Evolutionary conservation across 371 early-diverging fungal genomes (phyloP), one percentile per base, ranked within the genome.

Genomic region (Cokeromyces recurvatus): DNA sequence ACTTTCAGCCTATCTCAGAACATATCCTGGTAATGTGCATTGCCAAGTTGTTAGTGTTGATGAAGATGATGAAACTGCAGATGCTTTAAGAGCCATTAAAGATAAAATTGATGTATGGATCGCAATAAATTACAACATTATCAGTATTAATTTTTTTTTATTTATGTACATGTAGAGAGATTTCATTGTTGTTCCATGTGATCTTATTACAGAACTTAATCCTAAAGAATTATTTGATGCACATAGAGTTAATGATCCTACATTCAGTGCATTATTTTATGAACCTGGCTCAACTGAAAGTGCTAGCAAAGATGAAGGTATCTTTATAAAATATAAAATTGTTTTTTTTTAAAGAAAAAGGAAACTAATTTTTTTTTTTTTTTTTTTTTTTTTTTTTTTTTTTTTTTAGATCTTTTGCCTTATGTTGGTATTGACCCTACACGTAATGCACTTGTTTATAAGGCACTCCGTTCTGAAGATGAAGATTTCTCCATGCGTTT

Each of bases 131-230:
- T 5, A n/a, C n/a, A 11, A 9, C 11, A n/a, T 11, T 15, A 4
- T 9, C 35, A 34, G 5, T 34, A 15, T 31, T 3, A 21, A 36
- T 36, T 20, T 38, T 12, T 17, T 20, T n/a, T 42, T 43, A 2
- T n/a, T n/a, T n/a, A n/a, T n/a, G n/a, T n/a, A n/a, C n/a, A n/a
- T 21, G 36, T 53, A 92, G 90, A 77, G 77, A 34, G 94, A 95
- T 64, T 91, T 95, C 43, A 81, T 97, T 38, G 91, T 95, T 9
- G 66, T 95, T 31, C 82, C 87, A 36, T 93, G 92, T 66, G 97
- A 97, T 71, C 64, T 90, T 40, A 74, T 93, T 38, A 87, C 91
- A 5, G 87, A 90, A 25, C 70, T 91, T 19, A 80, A 89, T 6
- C 87, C 92, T 19, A 82, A 86, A 51, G 82, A 82, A 25, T 65